Base-by-base conservation (phyloP, 2,329 filamentous ascomycete genomes). In the Ophiosphaerella herpotricha region DNA sequence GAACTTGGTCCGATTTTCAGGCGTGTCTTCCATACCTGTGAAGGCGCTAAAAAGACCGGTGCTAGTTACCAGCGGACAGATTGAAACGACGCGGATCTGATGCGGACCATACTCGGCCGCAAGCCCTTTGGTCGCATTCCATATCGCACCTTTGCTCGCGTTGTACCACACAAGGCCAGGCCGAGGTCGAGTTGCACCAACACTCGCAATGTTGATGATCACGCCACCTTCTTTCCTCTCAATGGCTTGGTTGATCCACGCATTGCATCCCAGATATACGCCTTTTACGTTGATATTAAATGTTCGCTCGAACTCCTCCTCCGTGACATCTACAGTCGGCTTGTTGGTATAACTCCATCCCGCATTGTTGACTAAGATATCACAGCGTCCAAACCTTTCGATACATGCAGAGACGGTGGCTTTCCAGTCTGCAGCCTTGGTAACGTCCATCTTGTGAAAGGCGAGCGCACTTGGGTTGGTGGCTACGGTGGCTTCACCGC, bases 41-140 rank as follows among this genome's bases (percentile, higher is more conserved):
- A 87, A 87, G 26, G 67, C 69, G 23, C 77, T 76, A 55, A 82
- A 84, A 21, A 90, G 78, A 2, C 83, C 85, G 0, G 88, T 91
- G 13, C 79, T 83, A 1, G 83, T 85, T 1, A 90, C 77, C 0
- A 90, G 80, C 0, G 87, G 88, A 39, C 85, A 88, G 12, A 91
- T 83, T 1, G 83, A 81, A 55, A 90, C 90, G 62, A 91, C 86
- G 0, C 88, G 82, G 56, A 92, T 89, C 58, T 89, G 81, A 46
- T 88, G 81, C 0, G 83, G 80, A 0, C 85, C 89, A 60, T 88
- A 91, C 69, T 91, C 88, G 1, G 87, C 85, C 0, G 88, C 89
- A 57, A 92, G 78, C 9, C 82, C 82, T 72, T 85, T 86, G 2
- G 83, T 86, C 8, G 82, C 84, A 41, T 81, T 87, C 58, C 81